These are phyloP conservation scores for Ceriops zippeliana DNA, from an alignment of 345 rosid genomes.

Conservation along the genomic window DNA sequence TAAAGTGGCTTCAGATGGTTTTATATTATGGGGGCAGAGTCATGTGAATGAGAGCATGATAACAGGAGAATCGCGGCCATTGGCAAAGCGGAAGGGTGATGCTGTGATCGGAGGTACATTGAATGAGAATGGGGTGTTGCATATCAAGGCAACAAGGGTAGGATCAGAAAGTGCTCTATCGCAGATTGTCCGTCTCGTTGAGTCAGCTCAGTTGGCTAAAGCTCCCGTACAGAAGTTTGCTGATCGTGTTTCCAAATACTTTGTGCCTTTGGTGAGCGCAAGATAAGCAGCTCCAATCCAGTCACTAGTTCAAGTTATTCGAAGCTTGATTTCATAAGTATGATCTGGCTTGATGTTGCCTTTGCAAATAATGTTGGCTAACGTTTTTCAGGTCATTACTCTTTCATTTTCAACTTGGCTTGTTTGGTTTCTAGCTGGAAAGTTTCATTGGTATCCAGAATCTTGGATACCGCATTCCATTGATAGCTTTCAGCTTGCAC, in stretches of 20 bases:
- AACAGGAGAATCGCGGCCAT: slow-evolving; percentile 48
- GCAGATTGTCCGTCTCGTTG: slow-evolving; percentile 88
- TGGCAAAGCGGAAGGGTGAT: slow-evolving; percentile 74
- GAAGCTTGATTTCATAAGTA: not conserved
- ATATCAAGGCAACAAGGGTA: slow-evolving; percentile 71
- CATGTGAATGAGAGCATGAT: slow-evolving; percentile 59
- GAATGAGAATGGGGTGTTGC: slow-evolving; percentile 83
- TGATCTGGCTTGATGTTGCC: not conserved
- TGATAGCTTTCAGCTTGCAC: slow-evolving; percentile 92
- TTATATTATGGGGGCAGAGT: slow-evolving; percentile 49
- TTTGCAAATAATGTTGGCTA: not conserved
- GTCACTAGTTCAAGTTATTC: too few species aligned
- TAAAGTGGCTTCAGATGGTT: slow-evolving; percentile 48
- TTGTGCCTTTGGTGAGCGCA: slow-evolving; percentile 73
- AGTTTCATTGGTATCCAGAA: slow-evolving; percentile 69
- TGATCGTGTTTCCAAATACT: slow-evolving; percentile 77
- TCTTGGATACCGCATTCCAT: slow-evolving; percentile 92
- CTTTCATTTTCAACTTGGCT: slow-evolving; percentile 86
- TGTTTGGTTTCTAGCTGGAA: slow-evolving; percentile 84
- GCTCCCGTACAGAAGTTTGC: slow-evolving; percentile 97
- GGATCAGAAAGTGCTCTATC: slow-evolving; percentile 95
- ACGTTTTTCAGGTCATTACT: slow-evolving; percentile 57
- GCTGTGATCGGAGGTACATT: slow-evolving; percentile 85
- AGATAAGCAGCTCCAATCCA: not conserved
- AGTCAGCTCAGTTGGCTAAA: slow-evolving; percentile 94